phyloP scores from a whole-genome alignment of 2,329 filamentous ascomycete genomes.

The Xylaria sp. region DNA sequence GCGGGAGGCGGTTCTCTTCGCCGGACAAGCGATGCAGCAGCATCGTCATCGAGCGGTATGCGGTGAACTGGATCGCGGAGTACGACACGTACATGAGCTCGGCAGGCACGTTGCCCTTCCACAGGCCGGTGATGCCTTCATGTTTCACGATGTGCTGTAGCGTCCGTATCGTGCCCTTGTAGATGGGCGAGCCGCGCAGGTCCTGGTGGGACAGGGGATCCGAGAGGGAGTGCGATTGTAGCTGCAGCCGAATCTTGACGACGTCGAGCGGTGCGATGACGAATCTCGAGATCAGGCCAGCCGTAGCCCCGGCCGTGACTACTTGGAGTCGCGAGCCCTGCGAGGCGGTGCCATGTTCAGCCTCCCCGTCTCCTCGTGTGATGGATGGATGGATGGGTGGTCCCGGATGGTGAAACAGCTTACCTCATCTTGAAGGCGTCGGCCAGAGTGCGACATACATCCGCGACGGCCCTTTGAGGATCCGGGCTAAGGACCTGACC shows the following conservation, averaged over 20 bases:
- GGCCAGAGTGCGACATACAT: slow-evolving; percentile 56
- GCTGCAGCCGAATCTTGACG: slow-evolving; percentile 95
- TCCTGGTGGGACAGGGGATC: slow-evolving; percentile 71
- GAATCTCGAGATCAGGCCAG: slow-evolving; percentile 92
- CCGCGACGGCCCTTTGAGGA: slow-evolving; percentile 46
- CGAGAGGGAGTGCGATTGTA: slow-evolving; percentile 86
- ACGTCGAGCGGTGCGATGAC: slow-evolving; percentile 95
- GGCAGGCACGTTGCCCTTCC: slow-evolving; percentile 98
- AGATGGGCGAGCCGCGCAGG: slow-evolving; percentile 60
- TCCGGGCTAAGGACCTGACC: slow-evolving; percentile 3
- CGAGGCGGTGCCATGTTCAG: slow-evolving; percentile 9
- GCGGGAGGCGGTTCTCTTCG: slow-evolving; percentile 59
- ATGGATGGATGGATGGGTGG: too few relatives aligned
- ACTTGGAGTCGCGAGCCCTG: slow-evolving; percentile 67
- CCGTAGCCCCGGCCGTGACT: slow-evolving; percentile 66
- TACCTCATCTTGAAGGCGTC: slow-evolving; percentile 69
- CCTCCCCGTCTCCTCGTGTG: neutral
- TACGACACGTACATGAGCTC: slow-evolving; percentile 95
- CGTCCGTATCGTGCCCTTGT: slow-evolving; percentile 81
- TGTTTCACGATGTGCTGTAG: slow-evolving; percentile 78
- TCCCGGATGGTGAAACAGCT: slow-evolving; percentile 27
- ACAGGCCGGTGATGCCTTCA: slow-evolving; percentile 87
- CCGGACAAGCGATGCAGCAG: slow-evolving; percentile 66
- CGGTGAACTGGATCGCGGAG: slow-evolving; percentile 86
- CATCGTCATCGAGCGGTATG: slow-evolving; percentile 80